These are phyloP conservation scores for Starmera dryadoides DNA, from an alignment of 805 yeast genomes.

Conservation along the genomic window DNA sequence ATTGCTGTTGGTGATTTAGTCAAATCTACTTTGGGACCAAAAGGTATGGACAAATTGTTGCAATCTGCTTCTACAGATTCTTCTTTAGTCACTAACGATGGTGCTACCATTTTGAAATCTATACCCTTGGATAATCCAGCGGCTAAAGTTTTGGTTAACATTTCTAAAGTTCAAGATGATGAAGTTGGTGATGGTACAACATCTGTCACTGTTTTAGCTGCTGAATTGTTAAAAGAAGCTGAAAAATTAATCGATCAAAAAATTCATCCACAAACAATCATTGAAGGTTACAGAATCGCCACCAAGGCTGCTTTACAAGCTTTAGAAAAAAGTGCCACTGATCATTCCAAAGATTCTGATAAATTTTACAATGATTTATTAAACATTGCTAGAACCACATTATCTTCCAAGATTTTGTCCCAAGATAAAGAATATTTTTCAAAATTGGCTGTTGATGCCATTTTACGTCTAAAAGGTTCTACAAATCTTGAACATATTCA, in stretches of 20 bases:
- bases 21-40: conserved; percentile 91
- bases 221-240: conserved; percentile 91
- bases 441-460: conserved; percentile 88
- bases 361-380: conserved; percentile 63
- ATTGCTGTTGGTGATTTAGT: conserved; percentile 98
- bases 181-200: conserved; percentile 99
- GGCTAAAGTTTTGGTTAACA: conserved; percentile 90
- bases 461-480: conserved; percentile 85
- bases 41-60: conserved; percentile 95
- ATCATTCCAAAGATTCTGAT: conserved; percentile 72
- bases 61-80: conserved; percentile 79
- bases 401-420: conserved; percentile 88
- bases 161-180: conserved; percentile 94
- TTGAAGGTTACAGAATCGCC: conserved; percentile 92
- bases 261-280: conserved; percentile 96
- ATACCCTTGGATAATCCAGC: conserved; percentile 97
- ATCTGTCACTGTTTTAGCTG: conserved; percentile 84
- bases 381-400: conserved; percentile 86
- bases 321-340: conserved; percentile 70
- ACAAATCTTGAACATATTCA: conserved; percentile 87
- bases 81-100: conserved; percentile 90
- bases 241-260: conserved; percentile 86
- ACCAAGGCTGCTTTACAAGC: conserved; percentile 76
- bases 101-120: conserved; percentile 91
- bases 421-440: conserved; percentile 92